Evolutionary conservation across 108 stramenopile genomes (phyloP), one percentile per base, ranked within the genome.

Genomic region (Cyclotella atomus): DNA sequence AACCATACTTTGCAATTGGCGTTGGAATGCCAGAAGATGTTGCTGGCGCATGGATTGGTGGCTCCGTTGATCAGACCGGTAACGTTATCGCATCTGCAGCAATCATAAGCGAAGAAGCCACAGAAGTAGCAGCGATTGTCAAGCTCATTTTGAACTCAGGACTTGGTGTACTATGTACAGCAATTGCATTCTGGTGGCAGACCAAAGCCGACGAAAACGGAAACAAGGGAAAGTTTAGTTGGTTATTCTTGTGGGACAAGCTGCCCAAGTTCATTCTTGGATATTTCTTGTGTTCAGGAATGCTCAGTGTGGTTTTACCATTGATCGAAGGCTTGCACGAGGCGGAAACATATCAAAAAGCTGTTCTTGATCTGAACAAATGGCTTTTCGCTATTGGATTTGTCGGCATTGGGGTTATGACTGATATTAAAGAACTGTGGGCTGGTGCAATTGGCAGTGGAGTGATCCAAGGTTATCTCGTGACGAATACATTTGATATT

Each of bases 31-130:
- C 23, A 5, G 59, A 60, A 35, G 59, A 19, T 9, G 59, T 60
- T n/a, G 59, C 59, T 30, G 59, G 59, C 33, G 59, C 59, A 28
- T 60, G 59, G 59, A 60, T 60, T 35, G 59, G 59, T 34, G 59
- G 23, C 32, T 60, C 59, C 24, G 59, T 60, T 14, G 59, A 60
- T 29, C 59, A 60, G 24, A 60, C 59, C 17, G 59, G 59, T 28
- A 60, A 60, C 17, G 59, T 60, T 14, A 60, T 60, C 25, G 59
- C 59, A 28, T 60, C 59, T 5, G 59, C 59, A 10, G 59, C 59
- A 7, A 60, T 60, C 20, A 60, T 60, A 28, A 60, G 59, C 24
- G 59, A 60, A 12, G 19, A 60, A n/a, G 29, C 59, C 6, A 60
- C 59, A n/a, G 59, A 60, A 35, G 27, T 60, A 28, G 59, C 59